Evolutionary conservation across 164 flowering plant species (phyloP), one percentile per base, ranked within the genome.

Genomic region (Chimonanthus praecox): DNA sequence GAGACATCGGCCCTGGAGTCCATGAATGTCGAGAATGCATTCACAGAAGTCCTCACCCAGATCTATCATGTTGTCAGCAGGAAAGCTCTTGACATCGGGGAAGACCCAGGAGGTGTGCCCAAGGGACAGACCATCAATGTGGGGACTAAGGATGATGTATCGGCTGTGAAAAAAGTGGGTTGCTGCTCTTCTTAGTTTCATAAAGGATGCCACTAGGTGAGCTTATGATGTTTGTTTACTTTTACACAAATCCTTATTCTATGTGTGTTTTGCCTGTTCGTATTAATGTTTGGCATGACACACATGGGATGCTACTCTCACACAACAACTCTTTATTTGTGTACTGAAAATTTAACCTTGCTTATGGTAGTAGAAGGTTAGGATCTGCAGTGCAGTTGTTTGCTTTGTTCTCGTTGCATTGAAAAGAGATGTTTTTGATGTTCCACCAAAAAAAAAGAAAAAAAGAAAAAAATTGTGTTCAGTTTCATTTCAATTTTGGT

Each of bases 1-100:
- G 94, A 91, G 80, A 91, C 94, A 48, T 91, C 94, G n/a, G 97
- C 94, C 7, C 80, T 91, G 15, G 97, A 91, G 67, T 82, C 92
- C 2, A 60, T 85, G 85, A 91, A 91, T 75, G 96, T 89, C 15
- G 96, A 91, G 70, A 85, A 83, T 69, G 87, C 96, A 18, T 89
- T 89, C 83, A 91, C 94, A 0, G 89, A 91, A 79, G 90, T 88
- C 68, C 87, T 87, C 48, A 85, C 89, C 46, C 92, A 87, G 76
- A 87, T 90, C 43, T 89, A 86, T 72, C 92, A 78, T 50, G 94
- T 91, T 1, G 91, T 86, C 3, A 87, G 97, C 77, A 83, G 81
- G 83, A 90, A 86, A 77, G 90, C 91, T 65, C 90, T 91, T 47
- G 91, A 88, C 58, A 78, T 85, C 15, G 90, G 90, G 5, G 89